Base-by-base conservation (phyloP, 2,329 filamentous ascomycete species). In the Aspergillus vadensis region DNA sequence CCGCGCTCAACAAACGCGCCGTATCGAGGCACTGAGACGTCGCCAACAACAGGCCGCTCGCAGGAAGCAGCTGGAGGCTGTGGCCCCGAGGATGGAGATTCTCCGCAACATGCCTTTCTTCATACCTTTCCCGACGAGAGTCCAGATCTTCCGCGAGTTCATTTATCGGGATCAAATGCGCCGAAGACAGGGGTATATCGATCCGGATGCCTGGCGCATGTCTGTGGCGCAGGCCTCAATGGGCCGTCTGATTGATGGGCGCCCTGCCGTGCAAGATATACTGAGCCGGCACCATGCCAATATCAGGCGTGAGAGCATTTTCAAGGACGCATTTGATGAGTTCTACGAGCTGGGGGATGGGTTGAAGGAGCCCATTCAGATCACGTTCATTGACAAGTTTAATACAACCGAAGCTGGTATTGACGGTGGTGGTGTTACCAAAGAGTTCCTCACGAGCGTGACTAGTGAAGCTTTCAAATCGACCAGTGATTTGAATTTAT, bases 61-160 rank as follows among this genome's bases (percentile, higher is more conserved):
- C 39, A 87, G 88, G 66, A 87, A 91, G 65, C 85, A 91, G 62
- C 79, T 96, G 23, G 91, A 93, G 51, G 85, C 89, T 14, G 87
- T 97, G 62, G 91, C 90, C 0, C 94, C 95, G 0, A 89, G 94
- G 67, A 81, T 97, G 9, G 93, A 97, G 71, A 91, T 99, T 5
- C 78, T 99, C 54, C 89, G 95, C 67, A 96, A 98, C 70, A 96
- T 99, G 88, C 95, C 95, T 0, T 99, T 98, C 73, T 91, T 94
- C 66, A 95, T 99, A 48, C 95, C 94, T 0, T 99, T 99, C 69
- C 87, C 91, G 39, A 95, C 91, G 0, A 84, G 95, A 50, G 95
- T 99, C 4, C 87, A 92, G 72, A 94, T 98, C 23, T 98, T 99
- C 75, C 87, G 93, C 30, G 88, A 97, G 70, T 98, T 98, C 69